Evolutionary conservation across 257 asterid species (phyloP), one percentile per base, ranked within the genome.

Genomic region (Verbena officinalis): DNA sequence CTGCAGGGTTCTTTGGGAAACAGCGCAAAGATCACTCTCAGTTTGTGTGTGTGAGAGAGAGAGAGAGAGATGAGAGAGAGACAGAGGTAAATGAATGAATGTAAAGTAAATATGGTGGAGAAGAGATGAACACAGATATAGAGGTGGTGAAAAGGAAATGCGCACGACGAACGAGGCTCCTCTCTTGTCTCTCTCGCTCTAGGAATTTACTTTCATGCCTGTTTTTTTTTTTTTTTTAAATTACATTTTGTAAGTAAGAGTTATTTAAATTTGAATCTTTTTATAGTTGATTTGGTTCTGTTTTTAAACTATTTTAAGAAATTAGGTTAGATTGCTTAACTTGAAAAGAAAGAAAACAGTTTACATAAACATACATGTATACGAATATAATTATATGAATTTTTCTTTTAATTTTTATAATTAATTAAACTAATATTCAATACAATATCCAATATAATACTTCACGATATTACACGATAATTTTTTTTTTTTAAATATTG

Each of bases 1-100:
- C 46, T 31, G 40, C 24, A 13, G 59, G 39, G 67, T 13, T 70
- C 80, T 80, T 81, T 62, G 87, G 90, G 79, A 84, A 84, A 82
- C 77, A 60, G 89, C 87, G 79, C 74, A 22, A n/a, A 14, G 43
- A 68, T 27, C 33, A 27, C 67, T 71, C 63, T 7, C 36, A 49
- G 53, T 50, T 58, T 13, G 38, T 20, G 54, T 14, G 49, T 27
- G 57, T 61, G 49, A 17, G 11, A 16, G 27, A 17, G 74, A 54
- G 60, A 13, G 42, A 36, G 73, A 17, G 71, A 53, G 64, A n/a
- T n/a, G n/a, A 55, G 59, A 43, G 72, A 67, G 56, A 36, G 62
- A 58, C 36, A 27, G 33, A 27, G 33, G 5, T 5, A 27, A 27
- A 27, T 2, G 33, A 5, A 27, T 43, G 59, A 20, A 62, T 43